Conservation (phyloP, 352 stramenopile species). For the Phytophthora sojae region DNA sequence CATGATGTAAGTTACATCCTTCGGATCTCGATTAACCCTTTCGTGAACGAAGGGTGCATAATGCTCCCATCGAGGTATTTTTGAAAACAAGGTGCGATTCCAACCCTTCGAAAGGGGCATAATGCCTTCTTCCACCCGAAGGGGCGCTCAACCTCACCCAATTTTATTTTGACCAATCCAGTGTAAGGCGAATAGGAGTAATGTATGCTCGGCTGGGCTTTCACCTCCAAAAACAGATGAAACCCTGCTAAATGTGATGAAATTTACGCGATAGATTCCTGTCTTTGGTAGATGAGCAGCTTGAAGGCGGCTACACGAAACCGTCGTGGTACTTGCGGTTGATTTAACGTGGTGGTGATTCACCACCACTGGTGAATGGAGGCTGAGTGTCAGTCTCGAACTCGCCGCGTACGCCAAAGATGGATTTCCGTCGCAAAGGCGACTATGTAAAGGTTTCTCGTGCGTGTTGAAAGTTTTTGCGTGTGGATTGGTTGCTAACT, state of each 20-base stretch:
- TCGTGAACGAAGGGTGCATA: not conserved
- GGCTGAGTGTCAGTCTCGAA: not conserved
- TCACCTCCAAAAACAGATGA: too few relatives aligned
- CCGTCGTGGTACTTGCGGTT: not conserved
- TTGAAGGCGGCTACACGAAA: not conserved
- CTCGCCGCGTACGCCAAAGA: not conserved
- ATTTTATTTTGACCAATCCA: not conserved
- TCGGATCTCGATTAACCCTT: too few relatives aligned
- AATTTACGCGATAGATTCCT: not conserved
- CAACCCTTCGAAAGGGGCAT: not conserved
- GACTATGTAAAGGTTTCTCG: not conserved
- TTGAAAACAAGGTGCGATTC: not conserved
- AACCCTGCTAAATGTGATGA: not conserved
- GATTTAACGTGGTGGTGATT: too few relatives aligned
- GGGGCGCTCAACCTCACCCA: not conserved
- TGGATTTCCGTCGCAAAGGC: not conserved
- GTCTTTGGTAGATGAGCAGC: not conserved
- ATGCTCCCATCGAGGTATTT: not conserved
- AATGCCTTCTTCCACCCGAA: not conserved
- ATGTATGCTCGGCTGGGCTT: too few relatives aligned
- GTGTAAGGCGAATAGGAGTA: not conserved
- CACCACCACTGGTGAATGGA: too few relatives aligned
- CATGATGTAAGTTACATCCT: too few relatives aligned
- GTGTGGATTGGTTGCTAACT: not conserved
- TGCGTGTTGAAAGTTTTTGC: not conserved